These are phyloP conservation scores for Ogataea haglerorum DNA, from an alignment of 805 yeast genomes.

Conservation along the genomic window DNA sequence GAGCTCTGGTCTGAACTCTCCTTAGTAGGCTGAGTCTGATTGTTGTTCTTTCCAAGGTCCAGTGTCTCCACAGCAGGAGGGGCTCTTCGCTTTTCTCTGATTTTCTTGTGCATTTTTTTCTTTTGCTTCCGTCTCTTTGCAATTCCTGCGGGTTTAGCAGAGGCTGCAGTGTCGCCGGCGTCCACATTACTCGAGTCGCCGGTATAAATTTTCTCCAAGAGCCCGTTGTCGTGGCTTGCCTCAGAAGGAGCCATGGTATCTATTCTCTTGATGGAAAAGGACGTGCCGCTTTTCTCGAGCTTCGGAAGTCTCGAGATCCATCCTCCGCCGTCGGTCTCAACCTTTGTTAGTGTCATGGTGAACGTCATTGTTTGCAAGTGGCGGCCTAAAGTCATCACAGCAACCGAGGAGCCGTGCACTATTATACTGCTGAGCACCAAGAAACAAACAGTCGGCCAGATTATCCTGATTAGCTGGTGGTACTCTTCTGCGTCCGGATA, in stretches of 20 bases:
- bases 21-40: conserved; percentile 8
- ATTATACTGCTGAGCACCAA: conserved; percentile 51
- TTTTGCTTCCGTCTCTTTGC: conserved; percentile 46
- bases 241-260: conserved; percentile 55
- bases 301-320: conserved; percentile 90
- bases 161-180: conserved; percentile 20
- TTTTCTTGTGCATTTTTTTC: conserved; percentile 23
- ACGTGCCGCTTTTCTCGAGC: conserved; percentile 65
- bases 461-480: conserved; percentile 31
- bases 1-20: conserved; percentile 10
- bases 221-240: conserved; percentile 8
- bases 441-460: conserved; percentile 54
- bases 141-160: conserved; percentile 73
- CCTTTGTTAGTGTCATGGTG: conserved; percentile 82
- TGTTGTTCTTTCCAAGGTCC: conserved; percentile 31
- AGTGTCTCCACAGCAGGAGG: conserved; percentile 34
- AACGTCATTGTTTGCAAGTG: conserved; percentile 89
- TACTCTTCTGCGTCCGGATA: conserved; percentile 28
- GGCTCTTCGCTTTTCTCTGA: conserved; percentile 28
- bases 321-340: conserved; percentile 64
- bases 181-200: conserved; percentile 9
- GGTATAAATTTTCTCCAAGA: conserved; percentile 1
- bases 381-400: conserved; percentile 67
- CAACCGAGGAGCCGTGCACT: conserved; percentile 62
- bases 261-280: conserved; percentile 77